Base-by-base conservation (phyloP, 2,329 filamentous ascomycete species). In the Ampelomyces quisqualis region DNA sequence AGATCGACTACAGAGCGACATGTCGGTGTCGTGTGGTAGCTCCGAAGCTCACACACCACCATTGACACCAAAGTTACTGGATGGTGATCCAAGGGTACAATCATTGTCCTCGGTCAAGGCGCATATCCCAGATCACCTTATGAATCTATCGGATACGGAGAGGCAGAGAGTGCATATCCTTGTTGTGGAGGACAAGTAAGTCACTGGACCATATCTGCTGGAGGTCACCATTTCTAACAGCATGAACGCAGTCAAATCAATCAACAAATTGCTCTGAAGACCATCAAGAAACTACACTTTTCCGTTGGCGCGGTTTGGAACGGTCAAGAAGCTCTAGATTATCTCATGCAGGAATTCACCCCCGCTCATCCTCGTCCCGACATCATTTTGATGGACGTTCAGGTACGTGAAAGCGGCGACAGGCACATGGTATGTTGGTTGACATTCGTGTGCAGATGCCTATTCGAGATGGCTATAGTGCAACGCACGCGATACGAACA, bases 131-230 rank as follows among this genome's bases (percentile, higher is more conserved):
- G 62, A 61, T 29, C 55, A 55, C 34, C 42, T 63, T 18, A 59
- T 76, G 31, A 77, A 77, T 13, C 59, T 87, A 2, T 69, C 77
- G 3, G 68, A 73, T 11, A 65, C 73, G 2, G 83, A 87, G 39
- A 76, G 87, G 39, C 73, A 78, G 38, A 77, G 80, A 24, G 75
- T 84, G 5, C 80, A 87, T 33, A 74, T 91, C n/a, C 69, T 91
- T 14, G 80, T 93, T 1, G 87, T 90, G 2, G 88, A 91, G 67
- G 88, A 91, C 61, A 90, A 90, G 80, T 82, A 71, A 73, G 80
- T 74, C 8, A 11, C 5, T 28, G 7, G 14, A 10, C 18, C 17
- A 9, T 23, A 5, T 32, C 11, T 14, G 13, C 5, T 13, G 8
- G 7, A 10, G 17, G 17, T 31, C 33, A 7, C 11, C 17, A 38